Conservation (phyloP, 2,329 filamentous ascomycete species). For the Alternaria triticimaculans region DNA sequence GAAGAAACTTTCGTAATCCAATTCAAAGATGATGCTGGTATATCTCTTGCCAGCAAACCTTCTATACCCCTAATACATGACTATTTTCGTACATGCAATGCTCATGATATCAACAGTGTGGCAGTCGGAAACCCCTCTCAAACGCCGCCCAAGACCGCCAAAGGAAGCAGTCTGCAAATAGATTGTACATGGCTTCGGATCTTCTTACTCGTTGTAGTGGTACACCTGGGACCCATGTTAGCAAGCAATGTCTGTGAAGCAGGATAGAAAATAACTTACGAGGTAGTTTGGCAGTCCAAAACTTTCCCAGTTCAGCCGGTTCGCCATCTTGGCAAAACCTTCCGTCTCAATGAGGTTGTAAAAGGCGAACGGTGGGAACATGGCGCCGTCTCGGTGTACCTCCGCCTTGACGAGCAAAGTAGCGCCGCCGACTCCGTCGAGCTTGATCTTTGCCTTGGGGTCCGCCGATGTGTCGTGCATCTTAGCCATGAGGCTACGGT, state of each 20-base stretch:
- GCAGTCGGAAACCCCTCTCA: constrained; percentile 9
- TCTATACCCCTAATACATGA: constrained; percentile 5
- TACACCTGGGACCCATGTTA: constrained; percentile 67
- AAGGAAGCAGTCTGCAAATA: constrained; percentile 11
- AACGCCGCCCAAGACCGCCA: constrained; percentile 44
- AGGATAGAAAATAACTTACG: constrained; percentile 60
- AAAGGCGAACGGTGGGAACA: constrained; percentile 97
- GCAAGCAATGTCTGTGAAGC: background rate
- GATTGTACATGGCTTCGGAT: background rate
- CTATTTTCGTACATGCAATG: constrained; percentile 17
- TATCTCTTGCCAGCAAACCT: constrained; percentile 23
- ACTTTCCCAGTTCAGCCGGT: constrained; percentile 81
- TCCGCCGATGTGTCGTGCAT: constrained; percentile 65
- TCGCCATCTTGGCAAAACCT: constrained; percentile 97
- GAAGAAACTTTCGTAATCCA: constrained; percentile 1
- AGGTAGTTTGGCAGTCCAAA: constrained; percentile 96
- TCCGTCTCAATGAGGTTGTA: constrained; percentile 98
- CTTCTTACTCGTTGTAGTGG: constrained; percentile 81
- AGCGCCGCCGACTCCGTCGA: constrained; percentile 94
- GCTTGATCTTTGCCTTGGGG: constrained; percentile 67
- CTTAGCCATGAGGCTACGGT: constrained; percentile 88
- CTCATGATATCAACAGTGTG: constrained; percentile 11
- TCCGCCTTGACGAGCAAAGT: constrained; percentile 94
- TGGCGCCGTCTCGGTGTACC: constrained; percentile 94
- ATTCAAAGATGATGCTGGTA: constrained; percentile 7